Evolutionary conservation across 2,329 filamentous ascomycete genomes (phyloP).

Genomic region (Diaporthe destruens): DNA sequence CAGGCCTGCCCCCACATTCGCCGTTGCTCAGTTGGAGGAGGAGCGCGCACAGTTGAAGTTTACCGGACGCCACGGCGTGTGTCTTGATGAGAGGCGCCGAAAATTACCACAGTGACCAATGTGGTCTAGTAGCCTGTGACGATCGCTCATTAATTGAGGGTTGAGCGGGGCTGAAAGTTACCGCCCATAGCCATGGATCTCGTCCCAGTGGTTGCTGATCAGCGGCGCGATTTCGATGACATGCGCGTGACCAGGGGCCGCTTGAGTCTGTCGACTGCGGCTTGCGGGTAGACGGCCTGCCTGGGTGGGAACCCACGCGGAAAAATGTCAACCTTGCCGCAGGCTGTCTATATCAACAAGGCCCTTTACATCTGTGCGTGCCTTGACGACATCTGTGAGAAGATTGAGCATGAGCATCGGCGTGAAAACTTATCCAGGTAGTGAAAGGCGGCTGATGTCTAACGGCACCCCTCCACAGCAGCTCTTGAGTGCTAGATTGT

Average conservation of each 20-base stretch:
- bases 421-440: not conserved
- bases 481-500: not conserved
- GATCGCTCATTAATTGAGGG: constrained; percentile 17
- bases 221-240: constrained; percentile 28
- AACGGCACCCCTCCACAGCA: not conserved
- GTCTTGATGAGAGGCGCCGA: constrained; percentile 6
- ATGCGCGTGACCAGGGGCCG: not conserved
- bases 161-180: constrained; percentile 29
- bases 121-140: not conserved
- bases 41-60: constrained; percentile 1
- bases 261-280: not conserved
- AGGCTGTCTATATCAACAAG: not conserved
- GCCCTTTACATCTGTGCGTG: not conserved
- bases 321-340: not conserved
- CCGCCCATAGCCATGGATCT: constrained; percentile 20
- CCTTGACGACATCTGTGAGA: not conserved
- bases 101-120: constrained; percentile 16
- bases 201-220: constrained; percentile 24
- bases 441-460: not conserved
- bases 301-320: too few relatives aligned
- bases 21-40: constrained; percentile 6
- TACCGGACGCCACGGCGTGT: not conserved
- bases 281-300: not conserved
- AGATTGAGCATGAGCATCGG: not conserved
- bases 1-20: not conserved